Conservation (phyloP, 2,329 filamentous ascomycete genomes). For the Exophiala calicioides region DNA sequence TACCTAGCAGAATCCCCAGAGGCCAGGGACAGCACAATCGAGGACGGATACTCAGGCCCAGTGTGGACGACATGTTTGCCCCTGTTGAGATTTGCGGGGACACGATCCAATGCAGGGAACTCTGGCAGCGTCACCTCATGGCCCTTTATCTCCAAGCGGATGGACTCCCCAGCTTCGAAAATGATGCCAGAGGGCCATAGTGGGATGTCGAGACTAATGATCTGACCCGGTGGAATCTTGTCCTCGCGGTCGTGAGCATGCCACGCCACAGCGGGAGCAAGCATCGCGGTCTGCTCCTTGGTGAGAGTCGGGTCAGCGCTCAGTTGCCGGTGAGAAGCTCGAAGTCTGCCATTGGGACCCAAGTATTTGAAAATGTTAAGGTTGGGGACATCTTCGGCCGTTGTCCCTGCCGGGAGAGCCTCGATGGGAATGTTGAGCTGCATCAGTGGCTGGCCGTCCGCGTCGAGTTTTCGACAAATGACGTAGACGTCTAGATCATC, state of each 20-base stretch:
- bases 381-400: conserved; percentile 38
- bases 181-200: conserved; percentile 52
- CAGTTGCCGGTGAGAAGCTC: conserved; percentile 47
- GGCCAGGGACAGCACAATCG: conserved; percentile 16
- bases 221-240: conserved; percentile 43
- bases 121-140: conserved; percentile 22
- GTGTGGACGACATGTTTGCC: conserved; percentile 17
- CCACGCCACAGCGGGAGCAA: conserved; percentile 26
- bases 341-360: conserved; percentile 47
- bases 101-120: conserved; percentile 16
- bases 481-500: conserved; percentile 51
- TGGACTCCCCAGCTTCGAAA: conserved; percentile 45
- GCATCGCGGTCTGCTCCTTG: conserved; percentile 20
- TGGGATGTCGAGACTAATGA: conserved; percentile 51
- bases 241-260: conserved; percentile 45
- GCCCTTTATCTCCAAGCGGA: conserved; percentile 21
- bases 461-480: conserved; percentile 47
- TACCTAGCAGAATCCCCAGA: neutral
- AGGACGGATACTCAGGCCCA: conserved; percentile 15
- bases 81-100: conserved; percentile 8
- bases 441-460: conserved; percentile 44
- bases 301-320: conserved; percentile 38
- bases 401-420: conserved; percentile 34
- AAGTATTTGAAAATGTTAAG: conserved; percentile 43
- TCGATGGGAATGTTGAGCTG: conserved; percentile 48